Conservation (phyloP, 1,284 basidiomycete species). For the Cryptococcus sp. region DNA sequence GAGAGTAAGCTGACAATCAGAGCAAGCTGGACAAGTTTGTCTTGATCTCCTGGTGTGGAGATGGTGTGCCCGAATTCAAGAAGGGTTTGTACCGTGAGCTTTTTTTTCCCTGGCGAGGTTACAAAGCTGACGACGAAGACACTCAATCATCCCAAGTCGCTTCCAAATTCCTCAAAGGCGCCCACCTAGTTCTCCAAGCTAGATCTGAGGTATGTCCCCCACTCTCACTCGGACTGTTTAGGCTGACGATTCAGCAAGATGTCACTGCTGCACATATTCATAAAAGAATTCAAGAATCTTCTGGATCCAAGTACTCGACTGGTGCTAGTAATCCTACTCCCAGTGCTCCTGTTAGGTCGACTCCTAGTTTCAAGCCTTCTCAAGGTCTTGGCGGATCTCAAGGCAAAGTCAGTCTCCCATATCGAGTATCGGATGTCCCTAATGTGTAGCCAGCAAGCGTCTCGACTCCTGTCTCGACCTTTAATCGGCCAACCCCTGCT, state of each 20-base stretch:
- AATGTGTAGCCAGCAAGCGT: conserved; percentile 25
- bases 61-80: conserved; percentile 86
- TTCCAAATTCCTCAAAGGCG: conserved; percentile 67
- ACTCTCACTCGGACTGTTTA: neutral
- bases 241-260: conserved; percentile 57
- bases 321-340: conserved; percentile 30
- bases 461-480: conserved; percentile 25
- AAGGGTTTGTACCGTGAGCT: conserved; percentile 80
- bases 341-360: conserved; percentile 21
- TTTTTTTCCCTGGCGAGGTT: neutral
- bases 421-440: neutral
- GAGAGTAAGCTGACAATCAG: conserved; percentile 46
- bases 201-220: conserved; percentile 68
- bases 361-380: conserved; percentile 39
- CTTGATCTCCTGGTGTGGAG: conserved; percentile 87
- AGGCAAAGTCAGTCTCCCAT: conserved; percentile 28
- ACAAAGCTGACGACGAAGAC: conserved; percentile 41
- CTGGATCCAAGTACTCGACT: conserved; percentile 76
- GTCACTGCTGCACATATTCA: conserved; percentile 74
- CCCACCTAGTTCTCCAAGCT: conserved; percentile 87
- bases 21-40: conserved; percentile 88
- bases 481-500: conserved; percentile 41
- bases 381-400: conserved; percentile 43
- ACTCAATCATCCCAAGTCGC: conserved; percentile 79
- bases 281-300: conserved; percentile 81